Base-by-base conservation (phyloP, 2,329 filamentous ascomycete genomes). In the Cytospora mali region DNA sequence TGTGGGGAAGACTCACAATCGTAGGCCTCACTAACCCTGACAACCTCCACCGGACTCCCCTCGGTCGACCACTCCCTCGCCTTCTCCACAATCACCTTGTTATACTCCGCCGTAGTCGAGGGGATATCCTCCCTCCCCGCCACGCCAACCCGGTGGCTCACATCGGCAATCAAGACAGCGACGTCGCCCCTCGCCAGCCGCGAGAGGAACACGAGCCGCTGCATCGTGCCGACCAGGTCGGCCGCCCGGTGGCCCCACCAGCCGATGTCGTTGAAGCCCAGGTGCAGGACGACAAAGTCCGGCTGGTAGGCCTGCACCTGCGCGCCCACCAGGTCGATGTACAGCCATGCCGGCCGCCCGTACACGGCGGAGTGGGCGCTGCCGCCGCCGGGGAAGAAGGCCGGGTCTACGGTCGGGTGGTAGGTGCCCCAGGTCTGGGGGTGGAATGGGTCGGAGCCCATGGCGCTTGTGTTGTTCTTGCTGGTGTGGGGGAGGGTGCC, bases 241-340 rank as follows among this genome's bases (percentile, higher is more conserved):
- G 64, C 31, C 0, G 72, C 66, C 6, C 63, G 64, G 25, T 62
- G 62, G n/a, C 65, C 63, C 35, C 68, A 66, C 74, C 72, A 75
- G 42, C 64, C 73, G 35, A 75, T 52, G 66, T 75, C 74, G 61
- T 75, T 71, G 59, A 75, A 75, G 3, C 74, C 74, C 10, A 76
- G 70, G 66, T 71, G 62, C 25, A 76, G 68, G 2, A 75, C 62
- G 13, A 77, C 70, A 18, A 73, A 60, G 58, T 77, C 74, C 1
- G 76, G 75, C 23, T 69, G 33, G 62, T 72, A 69, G 2, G 64
- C 62, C 0, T 62, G 58, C 9, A 77, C 70, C 52, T 72, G 66
- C 14, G 68, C 66, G 18, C 64, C 62, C 23, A 77, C 69, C 1
- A 68, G 48, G 14, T 67, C 62, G 53, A 72, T 72, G 29, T 69